Conservation (phyloP, 2,329 filamentous ascomycete species). For the Stemphylium vesicarium region DNA sequence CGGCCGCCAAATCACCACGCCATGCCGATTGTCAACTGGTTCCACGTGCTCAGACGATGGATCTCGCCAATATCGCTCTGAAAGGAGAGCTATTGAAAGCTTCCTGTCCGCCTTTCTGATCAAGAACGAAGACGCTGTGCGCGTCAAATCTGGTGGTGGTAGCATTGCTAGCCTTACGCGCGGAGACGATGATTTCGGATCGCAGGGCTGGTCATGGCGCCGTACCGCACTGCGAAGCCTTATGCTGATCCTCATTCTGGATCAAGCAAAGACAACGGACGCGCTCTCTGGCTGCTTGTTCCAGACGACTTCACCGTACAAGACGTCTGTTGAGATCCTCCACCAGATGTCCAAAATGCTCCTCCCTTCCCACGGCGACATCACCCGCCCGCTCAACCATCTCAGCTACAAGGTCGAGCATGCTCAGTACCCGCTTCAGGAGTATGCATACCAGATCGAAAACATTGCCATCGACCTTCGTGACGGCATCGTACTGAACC, state of each 20-base stretch:
- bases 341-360: slow-evolving; percentile 60
- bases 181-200: slow-evolving; percentile 51
- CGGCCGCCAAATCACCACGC: slow-evolving; percentile 58
- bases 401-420: slow-evolving; percentile 63
- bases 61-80: slow-evolving; percentile 42
- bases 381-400: slow-evolving; percentile 61
- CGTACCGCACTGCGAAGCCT: slow-evolving; percentile 64
- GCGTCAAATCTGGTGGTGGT: slow-evolving; percentile 45
- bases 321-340: slow-evolving; percentile 62
- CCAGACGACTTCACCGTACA: slow-evolving; percentile 58
- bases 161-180: slow-evolving; percentile 50
- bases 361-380: slow-evolving; percentile 65
- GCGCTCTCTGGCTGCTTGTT: slow-evolving; percentile 57
- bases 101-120: slow-evolving; percentile 66
- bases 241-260: slow-evolving; percentile 66
- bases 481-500: slow-evolving; percentile 65
- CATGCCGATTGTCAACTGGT: slow-evolving; percentile 45
- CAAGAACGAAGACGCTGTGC: slow-evolving; percentile 62
- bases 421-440: slow-evolving; percentile 63
- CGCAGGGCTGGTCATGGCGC: slow-evolving; percentile 58
- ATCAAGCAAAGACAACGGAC: slow-evolving; percentile 57
- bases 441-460: slow-evolving; percentile 63
- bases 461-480: slow-evolving; percentile 69
- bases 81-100: slow-evolving; percentile 54
- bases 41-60: slow-evolving; percentile 45